phyloP scores from a whole-genome alignment of 352 stramenopile genomes.

The Globisporangium cederbergense region DNA sequence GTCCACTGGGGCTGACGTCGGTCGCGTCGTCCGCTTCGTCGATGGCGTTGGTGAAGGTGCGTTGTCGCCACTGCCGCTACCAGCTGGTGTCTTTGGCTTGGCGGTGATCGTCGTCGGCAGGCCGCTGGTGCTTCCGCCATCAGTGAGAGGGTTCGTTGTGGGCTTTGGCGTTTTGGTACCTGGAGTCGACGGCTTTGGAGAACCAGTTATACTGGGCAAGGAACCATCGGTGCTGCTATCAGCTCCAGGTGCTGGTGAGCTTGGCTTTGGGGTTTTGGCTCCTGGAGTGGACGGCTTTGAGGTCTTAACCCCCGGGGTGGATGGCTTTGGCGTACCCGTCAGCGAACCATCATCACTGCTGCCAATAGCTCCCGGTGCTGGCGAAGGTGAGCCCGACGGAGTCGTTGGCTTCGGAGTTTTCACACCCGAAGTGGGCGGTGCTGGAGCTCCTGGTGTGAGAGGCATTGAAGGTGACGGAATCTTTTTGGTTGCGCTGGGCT shows the following conservation, averaged over 20 bases:
- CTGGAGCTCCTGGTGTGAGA: background rate
- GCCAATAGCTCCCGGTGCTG: background rate
- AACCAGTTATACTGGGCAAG: background rate
- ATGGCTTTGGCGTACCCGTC: background rate
- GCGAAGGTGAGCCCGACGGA: background rate
- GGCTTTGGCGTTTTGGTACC: background rate
- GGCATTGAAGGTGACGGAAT: background rate
- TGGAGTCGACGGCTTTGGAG: background rate
- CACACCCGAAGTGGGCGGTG: background rate
- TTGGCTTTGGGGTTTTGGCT: background rate
- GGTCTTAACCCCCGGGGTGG: background rate
- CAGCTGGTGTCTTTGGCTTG: background rate
- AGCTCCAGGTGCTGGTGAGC: background rate
- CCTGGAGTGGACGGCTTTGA: background rate
- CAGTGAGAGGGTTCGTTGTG: background rate
- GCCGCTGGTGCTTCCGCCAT: background rate
- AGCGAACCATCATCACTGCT: background rate
- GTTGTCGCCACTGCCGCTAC: background rate
- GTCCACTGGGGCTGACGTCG: background rate
- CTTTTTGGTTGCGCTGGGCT: background rate
- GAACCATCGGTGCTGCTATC: background rate
- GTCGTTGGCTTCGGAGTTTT: background rate
- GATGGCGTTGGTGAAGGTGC: background rate
- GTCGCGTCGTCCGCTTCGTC: background rate
- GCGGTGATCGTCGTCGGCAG: background rate